These are phyloP conservation scores for Brassica carinata DNA, from an alignment of 345 rosid genomes.

Conservation along the genomic window DNA sequence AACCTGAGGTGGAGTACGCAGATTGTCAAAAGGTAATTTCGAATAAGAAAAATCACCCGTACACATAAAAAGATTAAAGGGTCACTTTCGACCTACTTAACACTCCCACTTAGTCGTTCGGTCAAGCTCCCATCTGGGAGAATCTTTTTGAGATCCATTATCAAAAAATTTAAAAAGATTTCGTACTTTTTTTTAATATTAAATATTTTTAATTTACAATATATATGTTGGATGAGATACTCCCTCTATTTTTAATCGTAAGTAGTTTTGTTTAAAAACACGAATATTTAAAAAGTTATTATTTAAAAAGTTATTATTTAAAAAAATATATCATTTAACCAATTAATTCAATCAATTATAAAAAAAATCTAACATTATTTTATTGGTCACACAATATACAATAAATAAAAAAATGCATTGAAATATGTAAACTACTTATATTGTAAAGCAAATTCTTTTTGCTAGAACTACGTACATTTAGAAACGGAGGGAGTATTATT, in stretches of 20 bases:
- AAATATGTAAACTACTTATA: not conserved
- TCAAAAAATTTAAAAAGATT: not conserved
- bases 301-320: no score
- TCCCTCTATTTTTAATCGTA: no score
- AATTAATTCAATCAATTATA: no score
- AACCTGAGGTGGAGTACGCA: conserved; percentile 25
- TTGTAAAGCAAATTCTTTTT: no score
- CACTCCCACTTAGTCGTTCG: conserved; percentile 37
- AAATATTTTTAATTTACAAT: not conserved
- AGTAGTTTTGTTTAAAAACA: no score
- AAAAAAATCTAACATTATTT: no score
- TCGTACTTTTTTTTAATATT: not conserved
- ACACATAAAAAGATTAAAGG: not conserved
- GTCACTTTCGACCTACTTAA: conserved; percentile 39
- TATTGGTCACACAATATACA: no score
- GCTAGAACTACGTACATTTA: no score
- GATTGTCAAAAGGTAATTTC: conserved; percentile 17
- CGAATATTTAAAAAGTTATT: no score
- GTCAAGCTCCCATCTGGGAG: conserved; percentile 39
- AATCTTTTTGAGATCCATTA: conserved; percentile 30
- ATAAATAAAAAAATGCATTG: no score
- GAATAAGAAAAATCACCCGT: not conserved
- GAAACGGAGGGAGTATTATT: no score
- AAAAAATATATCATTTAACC: no score
- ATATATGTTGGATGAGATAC: not conserved